Conservation (phyloP, 1,284 basidiomycete genomes). For the Trichosporon faecale region DNA sequence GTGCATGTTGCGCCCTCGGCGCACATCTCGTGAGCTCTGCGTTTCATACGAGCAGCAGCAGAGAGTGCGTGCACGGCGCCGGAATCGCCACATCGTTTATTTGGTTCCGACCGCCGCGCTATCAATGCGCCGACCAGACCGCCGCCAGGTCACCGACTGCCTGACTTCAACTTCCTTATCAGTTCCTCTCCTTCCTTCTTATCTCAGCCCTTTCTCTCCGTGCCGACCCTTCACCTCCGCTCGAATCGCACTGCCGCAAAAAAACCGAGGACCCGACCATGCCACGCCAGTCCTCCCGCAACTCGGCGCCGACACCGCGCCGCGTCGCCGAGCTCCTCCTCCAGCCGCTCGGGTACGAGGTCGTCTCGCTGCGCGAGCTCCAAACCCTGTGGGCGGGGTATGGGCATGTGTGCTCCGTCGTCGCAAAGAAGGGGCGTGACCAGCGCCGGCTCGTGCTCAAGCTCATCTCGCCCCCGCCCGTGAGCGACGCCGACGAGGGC, state of each 20-base stretch:
- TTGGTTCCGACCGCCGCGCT: background rate
- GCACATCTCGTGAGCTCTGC: background rate
- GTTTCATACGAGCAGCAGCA: background rate
- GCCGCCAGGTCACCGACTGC: background rate
- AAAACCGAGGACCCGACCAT: background rate
- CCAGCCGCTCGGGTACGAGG: background rate
- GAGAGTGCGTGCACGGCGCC: background rate
- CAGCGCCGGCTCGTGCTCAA: constrained; percentile 18
- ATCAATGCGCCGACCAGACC: background rate
- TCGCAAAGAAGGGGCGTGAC: background rate
- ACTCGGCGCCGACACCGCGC: background rate
- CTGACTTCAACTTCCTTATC: background rate
- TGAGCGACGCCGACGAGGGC: constrained; percentile 6
- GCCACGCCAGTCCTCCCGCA: background rate
- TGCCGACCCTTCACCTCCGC: background rate
- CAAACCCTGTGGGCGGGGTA: constrained; percentile 28
- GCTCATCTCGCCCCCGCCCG: constrained; percentile 16
- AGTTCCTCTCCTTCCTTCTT: background rate
- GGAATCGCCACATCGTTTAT: background rate
- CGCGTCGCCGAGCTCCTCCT: constrained; percentile 13
- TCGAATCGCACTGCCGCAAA: background rate
- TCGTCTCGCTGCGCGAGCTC: constrained; percentile 8
- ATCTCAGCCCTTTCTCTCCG: background rate
- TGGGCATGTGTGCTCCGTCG: constrained; percentile 19
- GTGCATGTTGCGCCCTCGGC: background rate